Evolutionary conservation across 2,329 filamentous ascomycete species (phyloP).

Genomic region (Diplodia seriata): DNA sequence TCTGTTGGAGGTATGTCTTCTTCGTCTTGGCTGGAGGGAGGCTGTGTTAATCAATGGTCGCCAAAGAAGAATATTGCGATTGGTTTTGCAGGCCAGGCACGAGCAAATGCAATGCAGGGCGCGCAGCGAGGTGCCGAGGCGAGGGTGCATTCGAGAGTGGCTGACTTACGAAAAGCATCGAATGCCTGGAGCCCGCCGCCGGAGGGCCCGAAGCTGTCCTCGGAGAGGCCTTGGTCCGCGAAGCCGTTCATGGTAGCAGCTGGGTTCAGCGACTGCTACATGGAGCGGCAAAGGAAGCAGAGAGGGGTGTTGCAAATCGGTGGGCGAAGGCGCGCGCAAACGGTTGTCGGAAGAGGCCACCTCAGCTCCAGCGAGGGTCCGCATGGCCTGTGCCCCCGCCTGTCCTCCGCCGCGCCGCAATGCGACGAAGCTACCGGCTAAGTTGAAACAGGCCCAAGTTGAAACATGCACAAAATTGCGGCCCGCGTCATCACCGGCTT

Average conservation of each 20-base stretch:
- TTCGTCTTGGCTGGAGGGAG: slow-evolving; percentile 84
- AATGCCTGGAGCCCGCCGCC: slow-evolving; percentile 75
- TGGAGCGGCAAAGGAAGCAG: slow-evolving; percentile 14
- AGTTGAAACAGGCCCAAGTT: slow-evolving; percentile 1
- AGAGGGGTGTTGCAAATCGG: slow-evolving; percentile 4
- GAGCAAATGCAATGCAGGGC: background rate
- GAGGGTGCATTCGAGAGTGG: slow-evolving; percentile 10
- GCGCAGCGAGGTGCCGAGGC: slow-evolving; percentile 9
- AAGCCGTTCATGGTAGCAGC: slow-evolving; percentile 75
- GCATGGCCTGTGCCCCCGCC: slow-evolving; percentile 25
- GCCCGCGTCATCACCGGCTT: slow-evolving; percentile 8
- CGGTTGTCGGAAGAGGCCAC: slow-evolving; percentile 29
- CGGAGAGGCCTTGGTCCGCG: slow-evolving; percentile 70
- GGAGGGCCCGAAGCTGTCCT: slow-evolving; percentile 76
- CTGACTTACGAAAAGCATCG: slow-evolving; percentile 88
- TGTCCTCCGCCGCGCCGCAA: slow-evolving; percentile 1
- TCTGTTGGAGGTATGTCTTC: slow-evolving; percentile 85
- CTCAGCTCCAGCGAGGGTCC: slow-evolving; percentile 26
- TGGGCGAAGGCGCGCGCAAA: slow-evolving; percentile 12
- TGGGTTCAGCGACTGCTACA: slow-evolving; percentile 24
- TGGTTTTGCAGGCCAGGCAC: background rate
- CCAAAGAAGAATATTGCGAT: background rate
- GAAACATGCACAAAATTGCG: slow-evolving; percentile 10
- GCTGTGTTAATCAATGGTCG: slow-evolving; percentile 8
- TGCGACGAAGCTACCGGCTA: slow-evolving; percentile 4